Base-by-base conservation (phyloP, 176 grass and related monocot genomes). In the Carex littledalei region DNA sequence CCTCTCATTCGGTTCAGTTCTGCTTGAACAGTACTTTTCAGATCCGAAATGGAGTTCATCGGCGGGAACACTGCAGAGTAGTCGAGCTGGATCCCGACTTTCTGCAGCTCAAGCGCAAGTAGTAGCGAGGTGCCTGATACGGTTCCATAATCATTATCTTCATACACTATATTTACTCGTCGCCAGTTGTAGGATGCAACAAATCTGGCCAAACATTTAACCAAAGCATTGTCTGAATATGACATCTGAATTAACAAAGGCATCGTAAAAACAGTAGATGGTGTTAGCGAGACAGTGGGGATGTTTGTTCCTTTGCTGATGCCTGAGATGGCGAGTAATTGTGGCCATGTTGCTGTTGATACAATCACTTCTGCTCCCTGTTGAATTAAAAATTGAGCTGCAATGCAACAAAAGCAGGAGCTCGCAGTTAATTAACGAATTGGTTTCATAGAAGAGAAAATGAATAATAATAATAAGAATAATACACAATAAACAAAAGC, bases 141-240 rank as follows among this genome's bases (percentile, higher is more conserved):
- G 2, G 70, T 82, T 12, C 83, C 87, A 15, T 82, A 89, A 3
- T 8, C 37, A 15, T 89, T 78, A 65, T 89, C 83, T 56, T 89
- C 84, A 17, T 85, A 82, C 21, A 89, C 11, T n/a, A 82, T 62
- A 11, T 82, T 77, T 55, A 86, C 78, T 18, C 58, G 47, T 22
- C 87, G 52, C 84, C 83, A 89, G 3, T 86, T 86, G 56, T 82
- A 89, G 34, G 84, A 89, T 18, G 37, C 72, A 1, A 86, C 63
- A 75, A 89, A 20, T 56, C 24, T 56, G 8, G 87, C 77, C 2
- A 89, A 34, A 43, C 87, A 89, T 1, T 41, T 63, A 16, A 82
- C 41, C 66, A 85, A 55, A 10, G 35, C 4, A 2, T 64, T 12
- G 37, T 37, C 77, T 31, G 74, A 66, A 39, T 75, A 89, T 55